Conservation (phyloP, 345 rosid species). For the Capsella bursapastoris region DNA sequence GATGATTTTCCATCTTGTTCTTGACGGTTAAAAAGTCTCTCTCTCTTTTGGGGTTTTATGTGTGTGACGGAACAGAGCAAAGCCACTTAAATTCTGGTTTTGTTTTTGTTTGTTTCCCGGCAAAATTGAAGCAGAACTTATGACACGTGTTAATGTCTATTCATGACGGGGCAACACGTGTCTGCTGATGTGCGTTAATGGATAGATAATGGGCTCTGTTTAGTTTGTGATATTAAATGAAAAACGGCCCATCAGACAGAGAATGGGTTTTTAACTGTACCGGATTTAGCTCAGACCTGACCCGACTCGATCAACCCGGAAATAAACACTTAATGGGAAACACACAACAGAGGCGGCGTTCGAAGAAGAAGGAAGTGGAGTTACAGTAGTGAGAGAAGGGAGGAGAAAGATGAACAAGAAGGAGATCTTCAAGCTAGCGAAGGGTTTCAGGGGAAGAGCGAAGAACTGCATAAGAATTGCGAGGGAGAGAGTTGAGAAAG, state of each 20-base stretch:
- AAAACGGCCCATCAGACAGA: background rate
- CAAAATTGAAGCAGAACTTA: conserved; percentile 17
- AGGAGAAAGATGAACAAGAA: conserved; percentile 78
- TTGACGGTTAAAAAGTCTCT: conserved; percentile 6
- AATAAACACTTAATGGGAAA: background rate
- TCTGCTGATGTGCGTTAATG: background rate
- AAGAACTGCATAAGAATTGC: conserved; percentile 94
- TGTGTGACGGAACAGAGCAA: conserved; percentile 37
- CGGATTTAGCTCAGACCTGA: background rate
- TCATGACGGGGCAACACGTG: conserved; percentile 37
- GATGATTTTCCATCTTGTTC: conserved; percentile 8
- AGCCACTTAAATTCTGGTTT: conserved; percentile 30
- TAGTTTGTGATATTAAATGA: background rate
- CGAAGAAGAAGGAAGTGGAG: conserved; percentile 1
- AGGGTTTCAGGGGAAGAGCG: conserved; percentile 93
- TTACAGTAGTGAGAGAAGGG: background rate
- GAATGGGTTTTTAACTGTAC: background rate
- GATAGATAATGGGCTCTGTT: background rate
- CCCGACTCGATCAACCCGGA: background rate
- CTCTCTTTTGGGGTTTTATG: conserved; percentile 13
- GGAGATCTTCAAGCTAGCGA: conserved; percentile 82
- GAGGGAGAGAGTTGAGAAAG: conserved; percentile 96
- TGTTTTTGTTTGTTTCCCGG: conserved; percentile 44
- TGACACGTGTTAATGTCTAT: conserved; percentile 1
- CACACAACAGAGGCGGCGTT: conserved; percentile 29